Conservation (phyloP, 169 alveolate species). For the Cryptosporidium parvum region DNA sequence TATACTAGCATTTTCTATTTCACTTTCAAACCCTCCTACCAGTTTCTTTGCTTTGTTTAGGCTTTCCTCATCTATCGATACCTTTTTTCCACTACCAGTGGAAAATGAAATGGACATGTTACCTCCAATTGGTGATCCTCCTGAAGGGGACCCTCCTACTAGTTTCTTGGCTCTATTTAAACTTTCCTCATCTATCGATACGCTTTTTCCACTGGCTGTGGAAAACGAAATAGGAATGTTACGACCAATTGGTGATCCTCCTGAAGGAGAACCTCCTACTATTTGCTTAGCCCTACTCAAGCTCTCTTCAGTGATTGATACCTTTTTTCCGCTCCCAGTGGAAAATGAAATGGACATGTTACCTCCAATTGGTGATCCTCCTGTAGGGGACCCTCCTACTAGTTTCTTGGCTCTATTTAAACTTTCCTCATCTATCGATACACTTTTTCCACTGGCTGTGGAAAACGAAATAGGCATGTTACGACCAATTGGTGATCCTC, state of each 20-base stretch:
- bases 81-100: slow-evolving; percentile 15
- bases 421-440: slow-evolving; percentile 2
- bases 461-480: not conserved
- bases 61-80: slow-evolving; percentile 1
- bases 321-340: too few relatives aligned
- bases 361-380: too few relatives aligned
- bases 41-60: slow-evolving; percentile 1
- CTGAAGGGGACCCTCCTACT: not conserved
- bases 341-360: too few relatives aligned
- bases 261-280: not conserved
- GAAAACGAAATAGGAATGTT: too few relatives aligned
- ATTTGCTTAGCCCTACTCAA: not conserved
- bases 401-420: slow-evolving; percentile 2
- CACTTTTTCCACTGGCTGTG: slow-evolving; percentile 9
- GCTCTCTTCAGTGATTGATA: too few relatives aligned
- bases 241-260: too few relatives aligned
- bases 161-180: not conserved
- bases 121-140: not conserved
- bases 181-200: not conserved
- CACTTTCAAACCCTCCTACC: not conserved
- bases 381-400: not conserved
- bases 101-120: not conserved
- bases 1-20: not conserved
- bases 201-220: not conserved
- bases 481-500: not conserved